A percentile compares a stretch with the other conserved stretches of the same genome.
These are phyloP conservation scores for Candida tibetensis DNA, from an alignment of 805 yeast species.

Conservation along the genomic window DNA sequence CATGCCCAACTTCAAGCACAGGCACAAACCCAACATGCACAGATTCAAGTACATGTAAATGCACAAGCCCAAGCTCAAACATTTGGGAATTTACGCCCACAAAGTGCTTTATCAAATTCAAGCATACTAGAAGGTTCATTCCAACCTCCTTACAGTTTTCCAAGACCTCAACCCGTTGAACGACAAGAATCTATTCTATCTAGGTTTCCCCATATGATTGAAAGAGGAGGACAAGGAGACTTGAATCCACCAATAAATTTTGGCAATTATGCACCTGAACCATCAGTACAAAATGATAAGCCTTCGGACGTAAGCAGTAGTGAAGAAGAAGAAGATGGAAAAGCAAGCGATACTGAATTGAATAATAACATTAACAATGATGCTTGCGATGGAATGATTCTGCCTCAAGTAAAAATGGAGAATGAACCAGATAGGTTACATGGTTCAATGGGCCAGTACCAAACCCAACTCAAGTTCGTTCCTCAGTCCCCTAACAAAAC, in stretches of 20 bases:
- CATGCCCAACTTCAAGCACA: not conserved
- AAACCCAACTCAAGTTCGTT: slow-evolving; percentile 8
- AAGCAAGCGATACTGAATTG: not conserved
- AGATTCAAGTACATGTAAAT: not conserved
- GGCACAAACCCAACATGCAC: not conserved
- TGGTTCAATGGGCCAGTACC: slow-evolving; percentile 4
- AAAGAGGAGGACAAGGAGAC: not conserved
- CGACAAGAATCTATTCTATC: not conserved
- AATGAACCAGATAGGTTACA: not conserved
- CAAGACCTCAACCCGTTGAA: not conserved
- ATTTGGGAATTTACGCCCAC: not conserved
- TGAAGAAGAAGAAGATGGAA: slow-evolving; percentile 11
- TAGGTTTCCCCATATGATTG: not conserved
- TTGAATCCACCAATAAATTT: not conserved
- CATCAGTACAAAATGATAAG: slow-evolving; percentile 9
- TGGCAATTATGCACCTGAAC: slow-evolving; percentile 1
- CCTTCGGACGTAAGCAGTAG: slow-evolving; percentile 15
- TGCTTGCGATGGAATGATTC: not conserved
- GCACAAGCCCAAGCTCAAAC: not conserved
- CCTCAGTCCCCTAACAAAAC: slow-evolving; percentile 8
- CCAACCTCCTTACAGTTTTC: not conserved
- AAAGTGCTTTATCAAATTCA: too few species aligned
- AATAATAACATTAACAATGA: not conserved
- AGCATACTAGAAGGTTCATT: too few species aligned
- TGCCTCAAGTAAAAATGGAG: not conserved